Conservation (phyloP, 345 rosid genomes). For the Aurinia saxatilis region DNA sequence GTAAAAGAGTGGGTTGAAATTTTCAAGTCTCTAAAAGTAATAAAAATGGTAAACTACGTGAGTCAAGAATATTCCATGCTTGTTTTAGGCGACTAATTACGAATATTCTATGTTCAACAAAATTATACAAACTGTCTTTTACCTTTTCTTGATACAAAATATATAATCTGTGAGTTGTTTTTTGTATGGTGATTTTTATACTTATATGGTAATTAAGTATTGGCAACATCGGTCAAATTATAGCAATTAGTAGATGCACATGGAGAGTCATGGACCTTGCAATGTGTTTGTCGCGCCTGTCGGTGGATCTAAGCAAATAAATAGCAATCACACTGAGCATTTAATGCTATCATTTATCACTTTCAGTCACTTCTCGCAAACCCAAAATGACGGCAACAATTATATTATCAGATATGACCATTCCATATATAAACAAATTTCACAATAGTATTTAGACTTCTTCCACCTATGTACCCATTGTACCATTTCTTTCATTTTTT, state of each 20-base stretch:
- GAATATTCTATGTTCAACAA: background rate
- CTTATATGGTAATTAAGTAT: background rate
- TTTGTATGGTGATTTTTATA: too few relatives aligned
- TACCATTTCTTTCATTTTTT: too few relatives aligned
- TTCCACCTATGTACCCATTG: too few relatives aligned
- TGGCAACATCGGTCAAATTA: background rate
- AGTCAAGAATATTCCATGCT: background rate
- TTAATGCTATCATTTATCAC: background rate
- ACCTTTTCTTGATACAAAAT: background rate
- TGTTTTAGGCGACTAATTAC: background rate
- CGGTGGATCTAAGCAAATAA: background rate
- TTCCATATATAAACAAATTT: too few relatives aligned
- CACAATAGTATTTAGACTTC: too few relatives aligned
- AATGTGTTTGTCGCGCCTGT: background rate
- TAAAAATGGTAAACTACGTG: background rate
- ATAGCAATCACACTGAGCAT: constrained; percentile 1
- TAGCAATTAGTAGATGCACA: background rate
- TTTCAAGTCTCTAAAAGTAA: background rate
- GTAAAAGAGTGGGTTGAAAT: background rate
- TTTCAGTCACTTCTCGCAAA: background rate
- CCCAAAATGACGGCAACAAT: background rate
- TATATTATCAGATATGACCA: background rate
- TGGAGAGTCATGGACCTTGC: background rate
- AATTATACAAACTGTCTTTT: background rate
- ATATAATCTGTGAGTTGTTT: too few relatives aligned